These are phyloP conservation scores for Micractinium sp. DNA, from an alignment of 139 green algal species.

Conservation along the genomic window DNA sequence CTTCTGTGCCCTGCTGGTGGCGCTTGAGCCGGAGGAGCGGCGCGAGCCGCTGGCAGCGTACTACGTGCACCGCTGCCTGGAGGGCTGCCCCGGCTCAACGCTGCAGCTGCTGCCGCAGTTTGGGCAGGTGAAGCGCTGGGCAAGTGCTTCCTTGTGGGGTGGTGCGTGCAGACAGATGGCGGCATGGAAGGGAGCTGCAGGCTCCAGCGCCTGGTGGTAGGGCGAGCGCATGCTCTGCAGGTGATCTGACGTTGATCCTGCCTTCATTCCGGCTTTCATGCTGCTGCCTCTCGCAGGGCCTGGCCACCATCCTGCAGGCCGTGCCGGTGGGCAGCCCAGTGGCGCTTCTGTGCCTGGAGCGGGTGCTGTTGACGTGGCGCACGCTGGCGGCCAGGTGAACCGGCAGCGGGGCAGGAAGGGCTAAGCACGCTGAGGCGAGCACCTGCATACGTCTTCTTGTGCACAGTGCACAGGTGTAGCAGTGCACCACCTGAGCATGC, in stretches of 20 bases:
- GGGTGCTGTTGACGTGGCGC: slow-evolving; percentile 22
- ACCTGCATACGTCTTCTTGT: neutral
- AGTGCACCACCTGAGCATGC: neutral
- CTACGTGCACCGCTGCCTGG: slow-evolving; percentile 45
- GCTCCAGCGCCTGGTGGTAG: neutral
- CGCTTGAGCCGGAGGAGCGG: slow-evolving; percentile 11
- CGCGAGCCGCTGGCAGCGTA: slow-evolving; percentile 39
- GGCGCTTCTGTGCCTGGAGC: slow-evolving; percentile 34
- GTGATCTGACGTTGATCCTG: neutral
- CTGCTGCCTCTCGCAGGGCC: neutral
- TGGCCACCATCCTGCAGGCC: slow-evolving; percentile 31
- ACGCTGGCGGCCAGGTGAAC: slow-evolving; percentile 22
- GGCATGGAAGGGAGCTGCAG: too few species aligned
- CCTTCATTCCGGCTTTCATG: neutral
- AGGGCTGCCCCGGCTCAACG: slow-evolving; percentile 38
- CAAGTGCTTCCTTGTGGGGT: neutral
- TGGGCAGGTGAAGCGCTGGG: neutral
- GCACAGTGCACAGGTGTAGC: neutral
- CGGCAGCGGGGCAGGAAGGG: neutral
- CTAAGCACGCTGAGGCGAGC: neutral
- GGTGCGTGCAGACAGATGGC: neutral
- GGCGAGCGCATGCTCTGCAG: neutral
- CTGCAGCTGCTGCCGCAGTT: neutral
- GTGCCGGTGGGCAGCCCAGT: slow-evolving; percentile 45
- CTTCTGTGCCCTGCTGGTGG: slow-evolving; percentile 40